A percentile compares a stretch with the other conserved stretches of the same genome.
phyloP scores from a whole-genome alignment of 2,329 filamentous ascomycete genomes.

The Fusarium sp. region DNA sequence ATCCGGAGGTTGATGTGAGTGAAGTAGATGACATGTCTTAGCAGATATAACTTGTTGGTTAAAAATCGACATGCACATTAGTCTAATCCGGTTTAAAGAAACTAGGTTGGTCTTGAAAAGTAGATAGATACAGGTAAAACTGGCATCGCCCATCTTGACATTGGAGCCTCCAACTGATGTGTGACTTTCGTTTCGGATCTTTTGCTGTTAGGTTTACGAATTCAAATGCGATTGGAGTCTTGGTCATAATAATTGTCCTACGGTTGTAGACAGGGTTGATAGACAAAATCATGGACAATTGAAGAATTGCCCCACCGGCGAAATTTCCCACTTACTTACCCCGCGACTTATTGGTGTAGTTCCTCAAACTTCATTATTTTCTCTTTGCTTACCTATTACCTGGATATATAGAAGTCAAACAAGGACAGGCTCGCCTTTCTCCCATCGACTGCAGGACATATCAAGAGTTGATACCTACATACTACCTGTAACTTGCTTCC shows the following conservation, averaged over 20 bases:
- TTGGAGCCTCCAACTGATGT: not conserved
- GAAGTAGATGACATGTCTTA: not conserved
- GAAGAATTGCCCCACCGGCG: conserved; percentile 12
- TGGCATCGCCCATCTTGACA: conserved; percentile 6
- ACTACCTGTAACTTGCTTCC: not conserved
- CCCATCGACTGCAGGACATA: not conserved
- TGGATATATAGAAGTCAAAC: not conserved
- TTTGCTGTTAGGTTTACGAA: not conserved
- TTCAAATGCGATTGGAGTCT: not conserved
- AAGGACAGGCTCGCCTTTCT: not conserved
- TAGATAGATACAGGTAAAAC: conserved; percentile 10
- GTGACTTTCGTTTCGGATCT: not conserved
- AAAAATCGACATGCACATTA: not conserved
- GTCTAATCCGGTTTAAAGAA: not conserved
- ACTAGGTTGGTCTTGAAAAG: not conserved
- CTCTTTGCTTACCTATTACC: not conserved
- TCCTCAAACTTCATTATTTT: conserved; percentile 1
- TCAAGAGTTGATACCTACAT: not conserved
- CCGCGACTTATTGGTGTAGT: conserved; percentile 11
- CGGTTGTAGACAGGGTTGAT: not conserved
- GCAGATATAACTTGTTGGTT: not conserved
- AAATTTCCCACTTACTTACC: conserved; percentile 28
- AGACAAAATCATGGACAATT: conserved; percentile 9
- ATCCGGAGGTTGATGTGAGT: not conserved
- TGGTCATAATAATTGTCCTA: not conserved